Evolutionary conservation across 495 filamentous ascomycete species (phyloP).

Genomic region (Penicillium steckii): DNA sequence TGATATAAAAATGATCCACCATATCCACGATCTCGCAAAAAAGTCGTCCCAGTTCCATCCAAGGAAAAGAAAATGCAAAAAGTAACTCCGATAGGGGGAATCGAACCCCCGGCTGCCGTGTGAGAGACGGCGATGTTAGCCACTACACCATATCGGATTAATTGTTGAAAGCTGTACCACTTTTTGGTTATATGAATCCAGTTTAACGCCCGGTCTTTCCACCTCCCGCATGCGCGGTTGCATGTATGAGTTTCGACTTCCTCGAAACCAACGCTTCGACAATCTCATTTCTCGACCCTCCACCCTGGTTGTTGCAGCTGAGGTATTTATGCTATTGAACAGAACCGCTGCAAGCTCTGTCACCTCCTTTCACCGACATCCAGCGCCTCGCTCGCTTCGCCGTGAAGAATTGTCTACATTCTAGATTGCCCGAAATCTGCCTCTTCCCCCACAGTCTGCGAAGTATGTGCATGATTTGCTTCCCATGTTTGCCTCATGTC

Average conservation of each 20-base stretch:
- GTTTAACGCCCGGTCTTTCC: too few species aligned
- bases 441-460: background rate
- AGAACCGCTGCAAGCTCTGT: background rate
- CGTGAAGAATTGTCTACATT: background rate
- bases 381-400: background rate
- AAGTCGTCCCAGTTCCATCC: background rate
- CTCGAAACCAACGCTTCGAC: too few species aligned
- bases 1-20: background rate
- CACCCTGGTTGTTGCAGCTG: background rate
- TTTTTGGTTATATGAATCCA: background rate
- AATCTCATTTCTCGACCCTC: too few species aligned
- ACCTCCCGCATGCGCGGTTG: background rate
- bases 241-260: too few species aligned
- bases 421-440: background rate
- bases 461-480: background rate
- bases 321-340: background rate
- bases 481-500: background rate
- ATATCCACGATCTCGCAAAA: too few species aligned
- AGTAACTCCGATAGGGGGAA: constrained; percentile 22
- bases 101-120: constrained; percentile 33
- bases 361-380: background rate
- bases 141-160: constrained; percentile 38
- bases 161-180: background rate
- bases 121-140: constrained; percentile 39
- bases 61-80: background rate